Conservation (phyloP, 129 eudicot species). For the Saussurea involucrata region DNA sequence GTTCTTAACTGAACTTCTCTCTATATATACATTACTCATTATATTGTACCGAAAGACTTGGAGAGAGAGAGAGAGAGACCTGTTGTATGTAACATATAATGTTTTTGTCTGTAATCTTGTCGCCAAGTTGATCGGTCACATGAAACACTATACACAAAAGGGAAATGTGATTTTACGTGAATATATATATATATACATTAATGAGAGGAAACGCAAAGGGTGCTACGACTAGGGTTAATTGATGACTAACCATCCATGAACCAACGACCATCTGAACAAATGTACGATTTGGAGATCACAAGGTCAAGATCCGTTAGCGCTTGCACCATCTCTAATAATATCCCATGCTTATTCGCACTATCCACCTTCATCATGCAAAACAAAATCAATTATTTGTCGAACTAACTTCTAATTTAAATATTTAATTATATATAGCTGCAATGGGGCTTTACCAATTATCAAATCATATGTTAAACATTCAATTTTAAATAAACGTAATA, state of each 20-base stretch:
- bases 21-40: neutral
- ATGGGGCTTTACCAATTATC: neutral
- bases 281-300: constrained; percentile 77
- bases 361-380: constrained; percentile 55
- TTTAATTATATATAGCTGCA: neutral
- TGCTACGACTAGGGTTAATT: neutral
- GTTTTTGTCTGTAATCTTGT: constrained; percentile 67
- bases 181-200: neutral
- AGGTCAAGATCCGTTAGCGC: constrained; percentile 86
- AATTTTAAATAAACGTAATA: neutral
- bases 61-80: constrained; percentile 39
- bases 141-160: constrained; percentile 62
- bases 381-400: neutral
- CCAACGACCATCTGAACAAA: constrained; percentile 92
- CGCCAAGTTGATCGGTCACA: constrained; percentile 73
- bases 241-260: constrained; percentile 83
- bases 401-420: neutral
- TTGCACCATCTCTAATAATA: constrained; percentile 83
- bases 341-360: constrained; percentile 78
- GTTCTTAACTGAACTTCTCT: no score
- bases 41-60: neutral
- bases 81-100: constrained; percentile 56
- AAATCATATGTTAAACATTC: neutral
- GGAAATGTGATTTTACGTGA: constrained; percentile 18
- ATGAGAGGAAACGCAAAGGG: neutral